Conservation (phyloP, 345 rosid species). For the Pugionium dolabratum region DNA sequence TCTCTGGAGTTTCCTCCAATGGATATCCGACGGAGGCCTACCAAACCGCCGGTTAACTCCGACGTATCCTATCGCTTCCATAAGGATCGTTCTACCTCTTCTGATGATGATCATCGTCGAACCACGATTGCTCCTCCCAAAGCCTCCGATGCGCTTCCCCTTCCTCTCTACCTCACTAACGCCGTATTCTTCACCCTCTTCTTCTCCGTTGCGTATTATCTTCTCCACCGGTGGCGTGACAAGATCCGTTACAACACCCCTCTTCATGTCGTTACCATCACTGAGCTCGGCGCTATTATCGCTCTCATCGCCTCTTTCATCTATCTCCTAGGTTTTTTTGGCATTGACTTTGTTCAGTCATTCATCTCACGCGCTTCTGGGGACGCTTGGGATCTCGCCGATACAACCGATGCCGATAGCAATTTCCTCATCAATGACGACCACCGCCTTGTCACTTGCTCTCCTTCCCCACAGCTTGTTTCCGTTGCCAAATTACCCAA, state of each 20-base stretch:
- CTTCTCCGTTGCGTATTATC: constrained; percentile 83
- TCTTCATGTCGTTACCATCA: constrained; percentile 73
- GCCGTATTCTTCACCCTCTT: constrained; percentile 83
- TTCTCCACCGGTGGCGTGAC: constrained; percentile 90
- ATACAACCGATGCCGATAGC: constrained; percentile 32
- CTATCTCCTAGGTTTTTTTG: constrained; percentile 82
- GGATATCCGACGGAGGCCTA: constrained; percentile 59
- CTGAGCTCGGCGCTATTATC: constrained; percentile 73
- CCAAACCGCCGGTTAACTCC: constrained; percentile 31
- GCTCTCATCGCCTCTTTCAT: constrained; percentile 78
- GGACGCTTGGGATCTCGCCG: constrained; percentile 64
- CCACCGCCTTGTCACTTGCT: constrained; percentile 42
- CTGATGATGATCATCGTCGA: background rate
- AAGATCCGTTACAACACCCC: constrained; percentile 89
- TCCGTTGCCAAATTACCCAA: constrained; percentile 23
- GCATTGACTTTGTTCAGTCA: constrained; percentile 87
- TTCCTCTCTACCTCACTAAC: constrained; percentile 76
- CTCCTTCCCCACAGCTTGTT: constrained; percentile 33
- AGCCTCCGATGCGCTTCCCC: constrained; percentile 84
- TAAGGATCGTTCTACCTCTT: constrained; percentile 1
- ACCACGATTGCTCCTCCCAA: constrained; percentile 42
- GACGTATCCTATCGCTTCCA: constrained; percentile 12
- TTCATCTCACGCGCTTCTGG: constrained; percentile 63
- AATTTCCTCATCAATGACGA: constrained; percentile 37
- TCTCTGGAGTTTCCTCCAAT: constrained; percentile 35